These are phyloP conservation scores for Diversispora eburnea DNA, from an alignment of 192 early-diverging fungal genomes.

Conservation along the genomic window DNA sequence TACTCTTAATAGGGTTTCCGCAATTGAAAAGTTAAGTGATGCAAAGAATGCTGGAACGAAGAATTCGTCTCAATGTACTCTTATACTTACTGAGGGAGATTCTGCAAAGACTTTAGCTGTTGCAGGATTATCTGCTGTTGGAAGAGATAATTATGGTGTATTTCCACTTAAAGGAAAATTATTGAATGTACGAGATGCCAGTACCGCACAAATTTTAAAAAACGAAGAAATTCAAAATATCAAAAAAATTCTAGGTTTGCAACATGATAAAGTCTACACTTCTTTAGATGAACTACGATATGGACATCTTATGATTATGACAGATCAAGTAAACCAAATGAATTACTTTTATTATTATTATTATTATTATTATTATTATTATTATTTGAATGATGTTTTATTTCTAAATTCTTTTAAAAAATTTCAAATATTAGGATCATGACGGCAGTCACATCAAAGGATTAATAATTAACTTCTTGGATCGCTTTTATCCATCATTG, in stretches of 20 bases:
- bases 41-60: slow-evolving; percentile 86
- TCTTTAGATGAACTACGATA: slow-evolving; percentile 77
- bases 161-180: slow-evolving; percentile 97
- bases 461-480: slow-evolving; percentile 93
- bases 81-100: slow-evolving; percentile 97
- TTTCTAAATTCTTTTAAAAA: neutral
- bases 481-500: slow-evolving; percentile 89
- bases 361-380: neutral
- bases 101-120: slow-evolving; percentile 91
- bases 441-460: slow-evolving; percentile 98
- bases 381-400: slow-evolving; percentile 30
- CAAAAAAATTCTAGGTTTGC: slow-evolving; percentile 91
- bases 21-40: slow-evolving; percentile 90
- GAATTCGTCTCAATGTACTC: slow-evolving; percentile 73
- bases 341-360: slow-evolving; percentile 35
- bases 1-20: slow-evolving; percentile 47
- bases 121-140: slow-evolving; percentile 80
- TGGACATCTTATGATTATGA: slow-evolving; percentile 97
- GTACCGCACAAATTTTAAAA: slow-evolving; percentile 57
- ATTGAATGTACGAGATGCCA: slow-evolving; percentile 92
- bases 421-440: slow-evolving; percentile 55
- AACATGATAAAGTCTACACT: slow-evolving; percentile 79
- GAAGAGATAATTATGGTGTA: slow-evolving; percentile 87
- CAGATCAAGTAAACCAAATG: slow-evolving; percentile 66
- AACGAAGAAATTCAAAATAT: slow-evolving; percentile 87